A percentile compares a stretch with the other conserved stretches of the same genome.
Evolutionary conservation across 371 early-diverging fungal species (phyloP).

Genomic region (Apophysomyces ossiformis): DNA sequence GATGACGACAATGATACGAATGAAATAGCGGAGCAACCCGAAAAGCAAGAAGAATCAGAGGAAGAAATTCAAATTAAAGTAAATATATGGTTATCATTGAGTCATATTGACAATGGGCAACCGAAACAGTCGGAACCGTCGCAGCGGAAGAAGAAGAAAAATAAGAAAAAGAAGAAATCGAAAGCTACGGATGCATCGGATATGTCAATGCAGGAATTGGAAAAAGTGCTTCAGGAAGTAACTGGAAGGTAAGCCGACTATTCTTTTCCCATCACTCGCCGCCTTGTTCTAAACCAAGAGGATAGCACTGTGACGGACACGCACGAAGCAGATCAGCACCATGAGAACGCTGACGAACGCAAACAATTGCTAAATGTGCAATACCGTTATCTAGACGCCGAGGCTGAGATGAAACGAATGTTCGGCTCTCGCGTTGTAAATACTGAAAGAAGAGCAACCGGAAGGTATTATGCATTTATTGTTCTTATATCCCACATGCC

Average conservation of each 20-base stretch:
- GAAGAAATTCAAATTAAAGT: conserved; percentile 12
- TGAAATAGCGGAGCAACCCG: conserved; percentile 31
- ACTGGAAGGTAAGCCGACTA: conserved; percentile 45
- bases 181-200: conserved; percentile 44
- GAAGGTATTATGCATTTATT: conserved; percentile 21
- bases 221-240: conserved; percentile 60
- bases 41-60: conserved; percentile 12
- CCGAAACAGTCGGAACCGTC: no score
- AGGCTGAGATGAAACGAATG: conserved; percentile 86
- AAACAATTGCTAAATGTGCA: conserved; percentile 67
- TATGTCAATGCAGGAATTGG: conserved; percentile 68
- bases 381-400: conserved; percentile 75
- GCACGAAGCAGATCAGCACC: not conserved
- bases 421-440: conserved; percentile 87
- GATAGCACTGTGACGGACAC: not conserved
- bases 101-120: no score
- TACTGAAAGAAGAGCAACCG: conserved; percentile 51
- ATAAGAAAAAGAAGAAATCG: conserved; percentile 47
- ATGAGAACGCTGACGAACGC: conserved; percentile 28
- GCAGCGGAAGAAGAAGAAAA: conserved; percentile 49
- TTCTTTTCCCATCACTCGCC: no score
- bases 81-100: not conserved
- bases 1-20: conserved; percentile 39
- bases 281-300: not conserved
- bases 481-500: conserved; percentile 19